phyloP scores from a whole-genome alignment of 345 rosid species.

The Erysimum cheiranthoides region DNA sequence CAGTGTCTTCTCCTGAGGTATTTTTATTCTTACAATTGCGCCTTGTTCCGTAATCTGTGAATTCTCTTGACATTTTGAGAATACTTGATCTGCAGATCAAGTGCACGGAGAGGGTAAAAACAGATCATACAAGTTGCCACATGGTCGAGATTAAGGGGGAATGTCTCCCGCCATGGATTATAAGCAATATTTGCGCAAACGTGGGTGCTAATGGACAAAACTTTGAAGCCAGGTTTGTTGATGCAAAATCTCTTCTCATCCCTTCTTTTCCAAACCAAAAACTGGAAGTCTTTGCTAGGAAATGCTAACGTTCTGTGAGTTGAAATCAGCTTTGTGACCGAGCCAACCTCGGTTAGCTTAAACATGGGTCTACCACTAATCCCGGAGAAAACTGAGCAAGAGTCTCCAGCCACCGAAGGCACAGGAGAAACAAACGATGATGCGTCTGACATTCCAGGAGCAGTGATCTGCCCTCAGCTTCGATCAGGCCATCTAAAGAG shows the following conservation, averaged over 20 bases:
- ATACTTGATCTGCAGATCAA: constrained; percentile 62
- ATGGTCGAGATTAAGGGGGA: constrained; percentile 72
- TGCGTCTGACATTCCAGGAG: constrained; percentile 57
- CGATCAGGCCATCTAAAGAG: constrained; percentile 64
- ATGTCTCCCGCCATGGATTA: constrained; percentile 86
- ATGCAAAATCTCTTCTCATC: constrained; percentile 6
- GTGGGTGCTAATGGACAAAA: constrained; percentile 59
- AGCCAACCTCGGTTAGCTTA: constrained; percentile 69
- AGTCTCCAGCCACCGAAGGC: constrained; percentile 39
- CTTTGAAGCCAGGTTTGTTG: constrained; percentile 79
- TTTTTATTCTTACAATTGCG: neutral
- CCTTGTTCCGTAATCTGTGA: constrained; percentile 4
- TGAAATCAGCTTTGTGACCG: constrained; percentile 70
- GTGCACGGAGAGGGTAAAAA: constrained; percentile 66
- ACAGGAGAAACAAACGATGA: constrained; percentile 35
- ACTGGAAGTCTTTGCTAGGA: neutral
- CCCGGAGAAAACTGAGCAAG: constrained; percentile 43
- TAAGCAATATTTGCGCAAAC: constrained; percentile 65
- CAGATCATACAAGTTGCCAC: constrained; percentile 51
- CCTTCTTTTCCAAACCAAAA: constrained; percentile 8
- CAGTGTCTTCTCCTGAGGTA: constrained; percentile 88
- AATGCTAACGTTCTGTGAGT: constrained; percentile 25
- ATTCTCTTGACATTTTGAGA: constrained; percentile 16
- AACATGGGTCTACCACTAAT: constrained; percentile 63
- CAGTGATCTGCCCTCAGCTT: constrained; percentile 57